Conservation (phyloP, 306 rosid species). For the Lotus japonicus region DNA sequence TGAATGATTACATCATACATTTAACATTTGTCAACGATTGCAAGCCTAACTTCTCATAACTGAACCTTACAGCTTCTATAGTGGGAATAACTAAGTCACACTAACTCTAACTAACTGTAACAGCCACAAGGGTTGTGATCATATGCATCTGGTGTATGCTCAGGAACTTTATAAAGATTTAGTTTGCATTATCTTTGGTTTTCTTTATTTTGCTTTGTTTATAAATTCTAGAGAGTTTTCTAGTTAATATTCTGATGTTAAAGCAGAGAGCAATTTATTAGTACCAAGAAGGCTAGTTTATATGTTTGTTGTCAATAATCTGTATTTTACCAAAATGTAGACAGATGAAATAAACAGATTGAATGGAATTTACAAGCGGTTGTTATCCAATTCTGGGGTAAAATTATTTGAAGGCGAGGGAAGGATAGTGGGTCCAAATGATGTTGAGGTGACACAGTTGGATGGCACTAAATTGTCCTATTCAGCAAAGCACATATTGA, state of each 20-base stretch:
- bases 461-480: conserved; percentile 93
- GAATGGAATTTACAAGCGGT: conserved; percentile 89
- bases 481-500: conserved; percentile 83
- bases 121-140: not conserved
- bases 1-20: too few species aligned
- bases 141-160: not conserved
- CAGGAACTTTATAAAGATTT: not conserved
- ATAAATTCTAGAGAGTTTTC: conserved; percentile 1
- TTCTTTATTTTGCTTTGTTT: conserved; percentile 4
- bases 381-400: conserved; percentile 78
- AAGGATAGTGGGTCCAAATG: conserved; percentile 76
- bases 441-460: conserved; percentile 92
- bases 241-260: conserved; percentile 11
- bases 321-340: conserved; percentile 39
- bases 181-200: not conserved
- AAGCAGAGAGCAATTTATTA: conserved; percentile 4
- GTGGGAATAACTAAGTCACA: too few species aligned
- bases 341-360: conserved; percentile 83
- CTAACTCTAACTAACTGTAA: too few species aligned
- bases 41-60: too few species aligned
- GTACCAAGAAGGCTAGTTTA: not conserved
- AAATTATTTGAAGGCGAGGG: conserved; percentile 94
- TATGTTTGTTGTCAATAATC: not conserved
- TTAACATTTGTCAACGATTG: too few species aligned
- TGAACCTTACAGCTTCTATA: too few species aligned